Evolutionary conservation across 1,139 yeast genomes (phyloP), one percentile per base, ranked within the genome.

Genomic region (Geotrichum restrictum): DNA sequence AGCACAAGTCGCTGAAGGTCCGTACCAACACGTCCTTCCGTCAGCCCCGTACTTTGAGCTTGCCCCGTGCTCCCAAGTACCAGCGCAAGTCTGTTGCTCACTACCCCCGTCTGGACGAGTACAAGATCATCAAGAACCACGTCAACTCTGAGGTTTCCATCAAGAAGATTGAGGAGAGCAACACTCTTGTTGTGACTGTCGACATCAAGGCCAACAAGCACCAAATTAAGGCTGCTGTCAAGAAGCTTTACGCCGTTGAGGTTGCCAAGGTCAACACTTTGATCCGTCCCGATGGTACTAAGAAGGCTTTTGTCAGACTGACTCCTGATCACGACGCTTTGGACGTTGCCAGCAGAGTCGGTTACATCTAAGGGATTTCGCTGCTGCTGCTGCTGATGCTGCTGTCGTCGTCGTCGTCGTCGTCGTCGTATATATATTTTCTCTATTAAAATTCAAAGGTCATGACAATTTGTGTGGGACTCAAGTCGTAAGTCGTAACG

Each of bases 261-360:
- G 94, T 87, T 67, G 80, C 78, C 72, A 82, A 88, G 79, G 91
- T 93, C 72, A 88, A 93, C 93, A 93, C 98, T 70, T 83, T 91
- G 77, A 78, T 93, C 72, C 88, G 96, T 81, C 97, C 98, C 75
- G 91, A 93, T 77, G 98, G 98, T 78, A 87, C 97, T 81, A 93
- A 93, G 88, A 94, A 94, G 85, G 99, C 99, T 74, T 93, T 86
- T 82, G 93, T 93, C 76, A 89, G 96, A 82, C 87, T 93, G 76
- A 89, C 98, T 73, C 94, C 97, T 75, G 98, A 94, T 79, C 88
- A 85, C 82, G 99, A 93, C 80, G 98, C 98, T 76, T 87, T 94
- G 77, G 99, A 93, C 77, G 91, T 93, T 78, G 99, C 98, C 77
- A 91, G 91, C 96, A 89, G 94, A 82, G 93, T 91, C 74, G 98